Evolutionary conservation across 2,329 filamentous ascomycete species (phyloP).

Genomic region (Pseudocercospora vitis): DNA sequence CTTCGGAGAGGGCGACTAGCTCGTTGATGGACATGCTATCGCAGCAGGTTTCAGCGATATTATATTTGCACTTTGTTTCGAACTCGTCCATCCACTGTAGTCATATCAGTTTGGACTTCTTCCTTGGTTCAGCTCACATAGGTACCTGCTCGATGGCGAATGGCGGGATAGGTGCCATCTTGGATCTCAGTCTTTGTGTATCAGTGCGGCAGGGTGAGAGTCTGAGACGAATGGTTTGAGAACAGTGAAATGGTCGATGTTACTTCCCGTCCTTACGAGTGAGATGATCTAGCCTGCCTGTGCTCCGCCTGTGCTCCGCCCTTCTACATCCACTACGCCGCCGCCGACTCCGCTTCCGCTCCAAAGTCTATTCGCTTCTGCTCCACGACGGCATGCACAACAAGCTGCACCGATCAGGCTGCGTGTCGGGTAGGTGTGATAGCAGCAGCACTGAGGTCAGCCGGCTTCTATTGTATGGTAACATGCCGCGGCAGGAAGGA

Average conservation of each 20-base stretch:
- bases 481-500: neutral
- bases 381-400: neutral
- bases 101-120: conserved; percentile 7
- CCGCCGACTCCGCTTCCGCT: neutral
- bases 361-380: neutral
- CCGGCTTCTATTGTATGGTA: too few species aligned
- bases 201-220: neutral
- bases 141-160: conserved; percentile 71
- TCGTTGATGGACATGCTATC: conserved; percentile 72
- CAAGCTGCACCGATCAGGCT: neutral
- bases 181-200: neutral
- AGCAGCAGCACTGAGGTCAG: too few species aligned
- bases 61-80: conserved; percentile 57
- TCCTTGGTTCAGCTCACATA: conserved; percentile 14
- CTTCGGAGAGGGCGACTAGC: conserved; percentile 59
- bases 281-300: neutral
- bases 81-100: conserved; percentile 59
- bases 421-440: neutral
- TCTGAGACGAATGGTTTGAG: neutral
- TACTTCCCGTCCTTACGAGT: neutral
- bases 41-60: conserved; percentile 78
- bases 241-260: neutral
- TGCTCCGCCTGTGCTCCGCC: neutral
- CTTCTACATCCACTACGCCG: too few species aligned
- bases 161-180: conserved; percentile 39